Conservation (phyloP, 257 asterid species). For the Catharanthus roseus region DNA sequence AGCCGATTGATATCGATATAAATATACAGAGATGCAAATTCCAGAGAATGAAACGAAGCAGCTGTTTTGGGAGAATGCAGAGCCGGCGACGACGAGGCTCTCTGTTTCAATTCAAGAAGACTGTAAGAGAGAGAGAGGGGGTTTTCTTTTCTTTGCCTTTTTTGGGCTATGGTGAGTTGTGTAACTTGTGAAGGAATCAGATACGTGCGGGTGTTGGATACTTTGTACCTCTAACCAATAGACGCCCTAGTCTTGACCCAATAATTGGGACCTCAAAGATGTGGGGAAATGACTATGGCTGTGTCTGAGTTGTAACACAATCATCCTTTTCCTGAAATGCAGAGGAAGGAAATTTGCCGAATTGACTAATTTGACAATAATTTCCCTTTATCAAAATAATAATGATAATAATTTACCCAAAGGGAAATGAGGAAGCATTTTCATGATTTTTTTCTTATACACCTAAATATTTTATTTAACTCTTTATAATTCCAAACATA, state of each 20-base stretch:
- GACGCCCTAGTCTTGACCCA: conserved; percentile 4
- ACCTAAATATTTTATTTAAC: no score
- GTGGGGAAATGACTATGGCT: conserved; percentile 10
- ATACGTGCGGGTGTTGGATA: conserved; percentile 3
- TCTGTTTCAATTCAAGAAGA: background rate
- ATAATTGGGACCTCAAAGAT: conserved; percentile 2
- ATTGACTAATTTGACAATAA: conserved; percentile 1
- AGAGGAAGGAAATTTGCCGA: no score
- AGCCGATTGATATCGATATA: background rate
- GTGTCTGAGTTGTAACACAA: conserved; percentile 2
- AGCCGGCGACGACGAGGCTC: conserved; percentile 17
- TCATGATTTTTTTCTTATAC: no score
- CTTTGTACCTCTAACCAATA: background rate
- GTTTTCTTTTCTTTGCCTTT: conserved; percentile 6
- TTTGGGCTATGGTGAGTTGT: background rate
- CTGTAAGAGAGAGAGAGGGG: background rate
- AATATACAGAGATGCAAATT: background rate
- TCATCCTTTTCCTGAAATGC: background rate
- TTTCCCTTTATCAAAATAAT: background rate
- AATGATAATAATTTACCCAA: no score
- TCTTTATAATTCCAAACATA: no score
- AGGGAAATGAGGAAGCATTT: no score
- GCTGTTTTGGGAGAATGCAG: conserved; percentile 7
- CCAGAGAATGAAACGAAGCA: no score
- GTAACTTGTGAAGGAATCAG: background rate